phyloP scores from a whole-genome alignment of 2,329 filamentous ascomycete genomes.

The Fusarium nurragi region DNA sequence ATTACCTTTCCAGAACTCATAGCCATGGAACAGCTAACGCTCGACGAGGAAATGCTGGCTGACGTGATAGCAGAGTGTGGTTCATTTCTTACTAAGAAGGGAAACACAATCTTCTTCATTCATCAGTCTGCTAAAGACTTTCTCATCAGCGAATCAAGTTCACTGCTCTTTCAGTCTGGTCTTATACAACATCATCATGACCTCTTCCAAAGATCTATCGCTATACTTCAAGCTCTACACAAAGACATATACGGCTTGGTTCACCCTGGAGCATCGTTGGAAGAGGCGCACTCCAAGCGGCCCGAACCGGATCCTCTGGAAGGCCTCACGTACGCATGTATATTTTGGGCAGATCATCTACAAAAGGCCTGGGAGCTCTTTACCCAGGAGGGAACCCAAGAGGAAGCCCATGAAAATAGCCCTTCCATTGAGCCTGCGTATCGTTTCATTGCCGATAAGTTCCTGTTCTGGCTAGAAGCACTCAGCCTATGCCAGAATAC shows the following conservation, averaged over 20 bases:
- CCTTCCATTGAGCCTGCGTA: too few relatives aligned
- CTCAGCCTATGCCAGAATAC: too few relatives aligned
- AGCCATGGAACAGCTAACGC: rapidly evolving
- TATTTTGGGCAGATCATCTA: not conserved
- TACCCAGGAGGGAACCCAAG: too few relatives aligned
- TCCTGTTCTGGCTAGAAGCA: too few relatives aligned
- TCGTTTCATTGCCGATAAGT: not conserved
- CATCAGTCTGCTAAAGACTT: not conserved
- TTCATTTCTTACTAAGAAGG: not conserved
- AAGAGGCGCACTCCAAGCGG: too few relatives aligned
- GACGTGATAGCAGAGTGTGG: not conserved
- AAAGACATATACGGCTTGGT: not conserved
- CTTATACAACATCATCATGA: too few relatives aligned
- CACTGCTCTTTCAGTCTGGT: too few relatives aligned
- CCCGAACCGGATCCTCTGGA: not conserved
- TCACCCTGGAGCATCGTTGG: not conserved
- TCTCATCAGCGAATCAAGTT: not conserved
- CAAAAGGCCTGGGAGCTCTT: too few relatives aligned
- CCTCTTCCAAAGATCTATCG: too few relatives aligned
- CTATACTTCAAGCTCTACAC: not conserved
- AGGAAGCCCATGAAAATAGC: too few relatives aligned
- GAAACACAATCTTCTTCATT: not conserved
- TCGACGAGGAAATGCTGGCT: rapidly evolving
- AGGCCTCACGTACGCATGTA: not conserved
- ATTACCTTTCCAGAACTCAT: not conserved